Base-by-base conservation (phyloP, 768 basidiomycete species). In the Lyophyllum atratum region DNA sequence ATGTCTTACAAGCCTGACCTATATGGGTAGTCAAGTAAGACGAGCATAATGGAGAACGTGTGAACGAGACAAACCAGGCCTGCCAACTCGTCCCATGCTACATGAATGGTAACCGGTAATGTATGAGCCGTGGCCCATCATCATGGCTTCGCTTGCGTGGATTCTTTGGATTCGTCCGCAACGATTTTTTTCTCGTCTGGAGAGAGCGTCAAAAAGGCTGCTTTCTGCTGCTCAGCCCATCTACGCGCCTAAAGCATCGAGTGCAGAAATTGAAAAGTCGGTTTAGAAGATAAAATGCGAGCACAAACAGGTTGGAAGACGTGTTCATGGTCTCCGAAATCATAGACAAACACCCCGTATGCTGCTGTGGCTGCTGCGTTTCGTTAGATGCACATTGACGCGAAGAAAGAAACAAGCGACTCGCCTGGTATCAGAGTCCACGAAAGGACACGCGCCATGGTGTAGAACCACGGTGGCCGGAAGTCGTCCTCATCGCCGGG, bases 281-380 rank as follows among this genome's bases (percentile, higher is more conserved):
- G 19, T 46, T 46, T 49, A 48, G 52, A 44, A 48, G 50, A n/a
- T n/a, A 24, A 25, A 49, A 17, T 14, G 19, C 47, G 29, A 48
- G 15, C 2, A 76, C 84, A 67, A 59, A 88, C 87, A 22, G 85
- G 83, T 68, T 79, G 80, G 68, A 87, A 90, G 25, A 88, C 84
- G 67, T 90, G 87, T 22, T 90, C 87, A 46, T 76, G 74, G n/a
- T 86, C 83, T 3, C 87, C 87, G 68, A 83, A 89, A 67, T 90
- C 86, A 49, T 82, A 80, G 54, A 85, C 69, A 66, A 90, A 85
- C 21, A 85, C 73, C 2, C 78, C 78, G 59, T 89, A 90, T 3
- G 84, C 37, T 15, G 76, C 66, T n/a, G 80, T 72, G 22, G 74
- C 87, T 89, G 17, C n/a, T n/a, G n/a, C 14, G 12, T 28, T 17